A percentile compares a stretch with the other conserved stretches of the same genome.
Evolutionary conservation across 75 land plant species (phyloP).

Genomic region (Ceratopteris richardii): DNA sequence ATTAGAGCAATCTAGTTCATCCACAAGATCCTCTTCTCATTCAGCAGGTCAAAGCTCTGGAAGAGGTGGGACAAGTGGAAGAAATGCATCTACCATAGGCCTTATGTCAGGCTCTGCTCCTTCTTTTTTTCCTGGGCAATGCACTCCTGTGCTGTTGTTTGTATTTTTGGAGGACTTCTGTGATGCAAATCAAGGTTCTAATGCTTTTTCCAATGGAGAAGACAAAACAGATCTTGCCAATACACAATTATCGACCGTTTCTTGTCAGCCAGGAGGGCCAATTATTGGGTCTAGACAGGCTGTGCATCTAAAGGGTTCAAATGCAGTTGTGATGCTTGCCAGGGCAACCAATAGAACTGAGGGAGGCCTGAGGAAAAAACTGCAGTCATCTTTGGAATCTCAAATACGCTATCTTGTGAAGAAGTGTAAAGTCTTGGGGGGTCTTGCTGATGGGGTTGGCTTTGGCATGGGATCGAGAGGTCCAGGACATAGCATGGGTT

Average conservation of each 20-base stretch:
- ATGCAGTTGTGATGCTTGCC: slow-evolving; percentile 53
- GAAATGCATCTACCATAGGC: slow-evolving; percentile 55
- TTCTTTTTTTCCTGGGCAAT: slow-evolving; percentile 81
- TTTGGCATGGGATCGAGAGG: slow-evolving; percentile 49
- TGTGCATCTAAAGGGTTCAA: slow-evolving; percentile 41
- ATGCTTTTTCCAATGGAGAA: slow-evolving; percentile 9
- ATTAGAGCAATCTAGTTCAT: slow-evolving; percentile 13
- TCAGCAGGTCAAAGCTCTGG: slow-evolving; percentile 26
- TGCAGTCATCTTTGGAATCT: slow-evolving; percentile 86
- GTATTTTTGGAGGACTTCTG: slow-evolving; percentile 73
- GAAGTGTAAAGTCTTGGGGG: slow-evolving; percentile 63
- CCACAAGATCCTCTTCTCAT: slow-evolving; percentile 12
- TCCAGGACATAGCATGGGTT: slow-evolving; percentile 27
- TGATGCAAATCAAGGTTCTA: slow-evolving; percentile 21
- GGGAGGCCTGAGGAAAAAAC: slow-evolving; percentile 56
- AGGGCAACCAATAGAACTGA: slow-evolving; percentile 63
- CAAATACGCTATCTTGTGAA: slow-evolving; percentile 87
- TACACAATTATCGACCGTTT: neutral
- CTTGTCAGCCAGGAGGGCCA: slow-evolving; percentile 17
- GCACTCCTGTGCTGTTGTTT: slow-evolving; percentile 79
- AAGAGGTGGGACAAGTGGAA: slow-evolving; percentile 40
- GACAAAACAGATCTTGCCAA: neutral
- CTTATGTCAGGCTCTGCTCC: slow-evolving; percentile 61
- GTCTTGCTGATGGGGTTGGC: slow-evolving; percentile 37
- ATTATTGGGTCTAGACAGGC: slow-evolving; percentile 21